A percentile compares a stretch with the other conserved stretches of the same genome.
Conservation (phyloP, 306 rosid species). For the Abrus pulchellus region DNA sequence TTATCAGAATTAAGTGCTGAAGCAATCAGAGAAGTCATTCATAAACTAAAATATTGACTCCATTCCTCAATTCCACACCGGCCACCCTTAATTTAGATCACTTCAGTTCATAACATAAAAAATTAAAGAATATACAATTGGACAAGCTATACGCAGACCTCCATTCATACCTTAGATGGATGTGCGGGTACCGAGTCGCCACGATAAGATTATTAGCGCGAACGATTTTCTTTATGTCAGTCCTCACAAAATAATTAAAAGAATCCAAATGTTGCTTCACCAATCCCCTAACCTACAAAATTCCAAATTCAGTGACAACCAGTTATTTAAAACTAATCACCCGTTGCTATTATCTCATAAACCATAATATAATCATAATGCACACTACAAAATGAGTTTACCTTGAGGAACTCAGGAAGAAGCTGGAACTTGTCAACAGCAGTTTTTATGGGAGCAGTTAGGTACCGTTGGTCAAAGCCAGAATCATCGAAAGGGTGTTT, state of each 20-base stretch:
- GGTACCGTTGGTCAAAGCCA: slow-evolving; percentile 66
- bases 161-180: slow-evolving; percentile 61
- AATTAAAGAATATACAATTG: not conserved
- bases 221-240: slow-evolving; percentile 78
- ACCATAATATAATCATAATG: not conserved
- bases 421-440: slow-evolving; percentile 87
- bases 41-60: slow-evolving; percentile 29
- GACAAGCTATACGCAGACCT: not conserved
- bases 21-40: not conserved
- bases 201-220: slow-evolving; percentile 67
- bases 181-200: slow-evolving; percentile 54
- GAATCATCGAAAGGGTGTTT: slow-evolving; percentile 26
- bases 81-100: not conserved
- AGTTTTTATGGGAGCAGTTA: slow-evolving; percentile 80
- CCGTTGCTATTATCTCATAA: not conserved
- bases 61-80: slow-evolving; percentile 33
- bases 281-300: slow-evolving; percentile 78
- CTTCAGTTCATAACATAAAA: not conserved
- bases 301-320: not conserved
- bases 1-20: slow-evolving; percentile 11
- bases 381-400: slow-evolving; percentile 31
- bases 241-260: slow-evolving; percentile 79
- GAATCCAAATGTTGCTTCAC: slow-evolving; percentile 97
- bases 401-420: slow-evolving; percentile 92
- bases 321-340: not conserved